Base-by-base conservation (phyloP, 2,329 filamentous ascomycete genomes). In the Diaporthe velutina region DNA sequence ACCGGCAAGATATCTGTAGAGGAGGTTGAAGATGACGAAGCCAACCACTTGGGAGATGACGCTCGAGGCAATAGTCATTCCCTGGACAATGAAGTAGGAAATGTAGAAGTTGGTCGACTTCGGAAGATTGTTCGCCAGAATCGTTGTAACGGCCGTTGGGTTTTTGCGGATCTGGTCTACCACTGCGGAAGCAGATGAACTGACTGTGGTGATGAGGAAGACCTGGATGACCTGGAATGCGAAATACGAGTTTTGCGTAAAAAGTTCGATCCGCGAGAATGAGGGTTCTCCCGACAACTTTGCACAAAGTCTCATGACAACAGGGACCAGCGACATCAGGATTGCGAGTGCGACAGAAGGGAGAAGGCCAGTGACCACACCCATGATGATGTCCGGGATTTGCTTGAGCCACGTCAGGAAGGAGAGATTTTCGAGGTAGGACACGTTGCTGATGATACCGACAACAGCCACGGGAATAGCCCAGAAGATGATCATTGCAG, bases 101-200 rank as follows among this genome's bases (percentile, higher is more conserved):
- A 98, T 93, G 83, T 98, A 99, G 81, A 98, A 97, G 84, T 98
- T 98, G 76, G 95, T 96, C 0, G 95, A 92, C 73, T 90, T 92
- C 25, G 97, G 97, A 8, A 99, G 87, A 74, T 94, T 93, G 22
- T 87, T 80, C 0, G 95, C 93, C 5, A 98, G 88, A 52, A 97
- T 84, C 0, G 82, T 84, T 0, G 95, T 91, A 9, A 91, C 90
- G 0, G 84, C 84, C 3, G 85, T 82, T 0, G 95, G 95, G 5
- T 95, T 79, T 0, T 91, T 52, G 19, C 92, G 86, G 64, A 97
- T 92, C 28, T 91, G 79, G 33, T 89, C 85, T 2, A 92, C 88
- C 0, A 94, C 91, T 9, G 93, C 90, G 4, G 95, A 91, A 13
- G 96, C 96, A 1, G 95, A 93, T 22, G 95, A 96, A 2, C 94